Evolutionary conservation across 78 protist genomes (phyloP), one percentile per base, ranked within the genome.

Genomic region (Andalucia godoyi): DNA sequence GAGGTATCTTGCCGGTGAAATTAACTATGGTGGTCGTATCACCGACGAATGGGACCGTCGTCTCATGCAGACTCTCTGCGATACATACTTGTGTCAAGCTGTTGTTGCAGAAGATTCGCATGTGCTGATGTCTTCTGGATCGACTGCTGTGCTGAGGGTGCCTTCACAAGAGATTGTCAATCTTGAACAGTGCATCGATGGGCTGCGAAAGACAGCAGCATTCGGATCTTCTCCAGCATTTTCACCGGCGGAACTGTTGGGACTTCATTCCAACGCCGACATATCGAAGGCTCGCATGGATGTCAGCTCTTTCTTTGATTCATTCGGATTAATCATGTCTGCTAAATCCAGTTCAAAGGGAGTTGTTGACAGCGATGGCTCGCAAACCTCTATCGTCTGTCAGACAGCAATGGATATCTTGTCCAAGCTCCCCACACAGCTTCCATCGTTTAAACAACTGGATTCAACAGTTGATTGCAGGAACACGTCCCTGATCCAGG

Each of bases 11-110:
- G 58, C 57, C 1, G 55, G 49, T 2, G 49, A 55, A 21, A 4
- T 2, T 25, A 9, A 65, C 66, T 69, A 77, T 52, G 83, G 83
- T 21, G 83, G 83, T 2, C 62, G 83, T 1, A 69, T 77, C 30
- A 77, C 83, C 27, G 72, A 77, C 27, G 60, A 37, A 7, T 33
- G 42, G 54, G 83, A 77, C 49, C 40, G 70, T 0, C 36, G 77
- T 10, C 8, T 43, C 49, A 17, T 74, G 27, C 57, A 4, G 4
- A 70, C 67, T 4, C 62, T 67, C 33, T 70, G 66, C 43, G 1
- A 10, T 23, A 0, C 3, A 0, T 57, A 1, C 66, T 23, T 38
- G 23, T 29, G n/a, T 38, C 41, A 0, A 17, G 40, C 13, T 18
- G 53, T 40, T 21, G 33, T 9, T n/a, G 27, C 23, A 6, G 39